Percentiles rank a stretch among this genome's conserved stretches.
Evolutionary conservation across 129 eudicot genomes (phyloP).

Genomic region (Pseudognaphalium luteoalbum): DNA sequence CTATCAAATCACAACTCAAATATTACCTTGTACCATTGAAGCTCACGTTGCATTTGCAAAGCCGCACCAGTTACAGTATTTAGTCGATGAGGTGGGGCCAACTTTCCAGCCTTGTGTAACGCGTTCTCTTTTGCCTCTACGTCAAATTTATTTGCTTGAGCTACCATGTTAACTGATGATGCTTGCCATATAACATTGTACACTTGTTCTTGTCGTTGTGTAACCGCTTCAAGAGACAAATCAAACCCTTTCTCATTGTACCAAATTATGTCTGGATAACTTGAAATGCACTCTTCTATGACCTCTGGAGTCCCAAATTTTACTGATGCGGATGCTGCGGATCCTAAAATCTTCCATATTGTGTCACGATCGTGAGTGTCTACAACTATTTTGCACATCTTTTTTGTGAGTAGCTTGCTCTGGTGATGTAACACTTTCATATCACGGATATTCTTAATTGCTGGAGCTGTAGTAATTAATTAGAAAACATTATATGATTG

Average conservation of each 20-base stretch:
- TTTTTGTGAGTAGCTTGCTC: not conserved
- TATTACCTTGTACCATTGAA: conserved; percentile 22
- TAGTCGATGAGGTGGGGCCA: conserved; percentile 38
- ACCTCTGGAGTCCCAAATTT: conserved; percentile 2
- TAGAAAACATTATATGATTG: not conserved
- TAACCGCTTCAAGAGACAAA: conserved; percentile 9
- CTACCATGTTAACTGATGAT: not conserved
- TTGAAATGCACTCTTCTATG: conserved; percentile 8
- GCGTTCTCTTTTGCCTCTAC: conserved; percentile 5
- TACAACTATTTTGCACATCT: not conserved
- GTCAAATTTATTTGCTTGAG: not conserved
- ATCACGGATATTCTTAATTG: conserved; percentile 7
- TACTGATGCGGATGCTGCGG: not conserved
- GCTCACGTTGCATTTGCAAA: not conserved
- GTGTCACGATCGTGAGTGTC: not conserved
- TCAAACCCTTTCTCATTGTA: not conserved
- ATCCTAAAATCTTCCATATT: conserved; percentile 1
- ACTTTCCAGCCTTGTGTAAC: conserved; percentile 42
- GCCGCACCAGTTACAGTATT: conserved; percentile 41
- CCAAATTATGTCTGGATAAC: conserved; percentile 6
- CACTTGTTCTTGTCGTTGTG: conserved; percentile 16
- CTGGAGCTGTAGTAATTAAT: not conserved
- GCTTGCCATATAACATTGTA: conserved; percentile 7
- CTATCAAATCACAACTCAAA: no score
- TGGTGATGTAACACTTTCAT: not conserved